phyloP scores from a whole-genome alignment of 2,329 filamentous ascomycete genomes.

The Pyrenophora tritici-repentis region DNA sequence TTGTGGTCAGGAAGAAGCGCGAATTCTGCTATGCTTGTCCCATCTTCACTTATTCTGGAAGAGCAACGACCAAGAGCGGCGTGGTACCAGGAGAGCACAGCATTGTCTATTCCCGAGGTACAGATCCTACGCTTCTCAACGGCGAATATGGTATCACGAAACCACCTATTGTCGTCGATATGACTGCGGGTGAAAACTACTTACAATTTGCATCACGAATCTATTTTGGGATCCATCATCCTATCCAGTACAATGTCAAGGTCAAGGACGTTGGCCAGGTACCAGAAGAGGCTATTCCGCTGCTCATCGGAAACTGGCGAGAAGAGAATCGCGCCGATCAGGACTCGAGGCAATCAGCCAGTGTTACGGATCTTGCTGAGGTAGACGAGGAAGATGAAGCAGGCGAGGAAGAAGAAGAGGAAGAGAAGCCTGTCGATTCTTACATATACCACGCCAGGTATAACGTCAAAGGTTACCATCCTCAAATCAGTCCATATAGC shows the following conservation, averaged over 20 bases:
- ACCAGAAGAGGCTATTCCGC: neutral
- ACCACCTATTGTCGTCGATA: no score
- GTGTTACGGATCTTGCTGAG: no score
- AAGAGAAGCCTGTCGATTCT: no score
- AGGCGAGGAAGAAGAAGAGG: no score
- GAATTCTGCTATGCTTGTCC: conserved; percentile 20
- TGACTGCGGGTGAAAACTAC: no score
- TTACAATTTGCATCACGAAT: neutral
- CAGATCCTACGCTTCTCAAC: neutral
- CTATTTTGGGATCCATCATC: conserved; percentile 10
- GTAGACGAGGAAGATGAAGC: no score
- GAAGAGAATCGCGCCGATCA: neutral
- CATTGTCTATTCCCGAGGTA: conserved; percentile 1
- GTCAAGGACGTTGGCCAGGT: neutral
- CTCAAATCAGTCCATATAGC: no score
- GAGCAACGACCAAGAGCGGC: conserved; percentile 1
- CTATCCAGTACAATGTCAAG: conserved; percentile 7
- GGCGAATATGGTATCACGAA: no score
- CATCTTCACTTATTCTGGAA: neutral
- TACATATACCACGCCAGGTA: no score
- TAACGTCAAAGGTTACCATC: no score
- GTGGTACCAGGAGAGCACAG: neutral
- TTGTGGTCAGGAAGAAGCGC: conserved; percentile 8
- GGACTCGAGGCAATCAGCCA: no score
- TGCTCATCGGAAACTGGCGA: conserved; percentile 4